Base-by-base conservation (phyloP, 2,329 filamentous ascomycete genomes). In the Aureobasidium sp. region DNA sequence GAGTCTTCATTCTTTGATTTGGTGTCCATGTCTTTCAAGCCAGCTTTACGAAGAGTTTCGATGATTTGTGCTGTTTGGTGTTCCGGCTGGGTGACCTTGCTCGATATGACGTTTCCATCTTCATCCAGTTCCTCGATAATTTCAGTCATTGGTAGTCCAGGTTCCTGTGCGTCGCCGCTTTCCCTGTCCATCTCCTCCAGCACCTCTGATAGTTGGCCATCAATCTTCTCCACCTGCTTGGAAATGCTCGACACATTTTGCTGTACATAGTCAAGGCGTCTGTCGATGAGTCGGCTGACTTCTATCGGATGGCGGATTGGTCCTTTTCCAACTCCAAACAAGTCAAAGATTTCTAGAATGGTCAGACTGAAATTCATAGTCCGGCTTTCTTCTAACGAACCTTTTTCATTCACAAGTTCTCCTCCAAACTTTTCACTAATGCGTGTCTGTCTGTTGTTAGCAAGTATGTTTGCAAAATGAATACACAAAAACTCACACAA, bases 71-170 rank as follows among this genome's bases (percentile, higher is more conserved):
- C 79, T 20, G 88, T 83, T 15, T 82, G 78, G 58, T 87, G 84
- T 7, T 87, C 87, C 0, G 91, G 88, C n/a, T 76, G 73, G 3
- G 71, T 71, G 27, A 79, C 67, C 1, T 71, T 75, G 66, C 75
- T 76, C 1, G 77, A 63, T 55, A 96, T 75, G 4, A 97, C 83
- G 69, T 96, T 94, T 62, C 87, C 94, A 12, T 96, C 84, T 9
- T 97, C 92, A 70, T 97, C 94, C 27, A 97, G 79, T 76, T 96
- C 86, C 75, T 99, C 94, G 61, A 91, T 80, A 66, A 99, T 97
- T 69, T 97, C 94, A 36, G 89, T 92, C 63, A 97, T 83, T 0
- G 91, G 89, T 57, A 91, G 78, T 1, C 86, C 87, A 14, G 86
- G 85, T 64, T 89, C 87, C 64, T 88, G 85, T 41, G 63, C 58